Evolutionary conservation across 805 yeast species (phyloP), one percentile per base, ranked within the genome.

Genomic region (Metschnikowia chrysomelidarum): DNA sequence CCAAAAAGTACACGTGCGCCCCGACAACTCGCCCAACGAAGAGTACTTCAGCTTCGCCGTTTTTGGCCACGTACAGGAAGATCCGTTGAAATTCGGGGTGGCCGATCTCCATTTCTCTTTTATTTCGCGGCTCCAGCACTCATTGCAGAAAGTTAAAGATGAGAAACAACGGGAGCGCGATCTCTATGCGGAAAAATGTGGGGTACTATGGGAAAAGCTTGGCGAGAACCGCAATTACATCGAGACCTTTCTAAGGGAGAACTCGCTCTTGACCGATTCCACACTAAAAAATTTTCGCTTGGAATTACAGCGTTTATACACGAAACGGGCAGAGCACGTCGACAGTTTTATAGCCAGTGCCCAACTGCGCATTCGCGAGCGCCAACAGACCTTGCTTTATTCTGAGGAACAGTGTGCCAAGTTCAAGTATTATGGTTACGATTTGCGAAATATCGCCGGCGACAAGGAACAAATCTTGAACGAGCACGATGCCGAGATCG

Each of bases 271-370:
- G 15, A 73, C 78, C 2, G 60, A 63, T 17, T 32, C 49, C 1
- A 68, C 77, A 2, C 44, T 86, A n/a, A 47, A 57, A 12, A 74
- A 73, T 16, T 75, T 80, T 41, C 69, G 75, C 34, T 43, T 46
- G 18, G 88, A 87, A 47, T 54, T 82, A 34, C 66, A 67, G 12
- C 69, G 84, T 36, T 65, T 89, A 18, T 70, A 73, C 30, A 59
- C 65, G 18, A 75, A 78, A 57, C 78, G 91, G 47, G 72, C 78
- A 19, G 71, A 76, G 37, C 74, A 75, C 45, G 76, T 89, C 14
- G 80, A 83, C 33, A 75, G 76, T 14, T 80, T 89, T 41, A 82
- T 89, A 9, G 51, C 63, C 5, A 83, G 78, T 29, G 67, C 83
- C 2, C 69, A 91, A 55, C 49, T 52, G 2, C 75, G 76, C 38